A percentile compares a stretch with the other conserved stretches of the same genome.
Conservation (phyloP, 306 rosid species). For the Begonia peltatifolia region DNA sequence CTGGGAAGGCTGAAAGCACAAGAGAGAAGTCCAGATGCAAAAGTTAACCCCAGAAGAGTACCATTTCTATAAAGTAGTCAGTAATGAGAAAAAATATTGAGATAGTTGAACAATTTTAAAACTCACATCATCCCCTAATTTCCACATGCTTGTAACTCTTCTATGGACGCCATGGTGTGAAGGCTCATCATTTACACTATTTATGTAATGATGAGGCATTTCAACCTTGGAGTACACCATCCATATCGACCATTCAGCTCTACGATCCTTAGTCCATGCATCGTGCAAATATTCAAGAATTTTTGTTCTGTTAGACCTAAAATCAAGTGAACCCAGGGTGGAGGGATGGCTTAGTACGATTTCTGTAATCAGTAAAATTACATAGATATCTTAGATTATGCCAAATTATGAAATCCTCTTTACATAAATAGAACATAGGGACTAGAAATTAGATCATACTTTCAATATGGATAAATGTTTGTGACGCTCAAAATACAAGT, state of each 20-base stretch:
- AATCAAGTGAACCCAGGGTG: background rate
- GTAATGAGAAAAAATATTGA: no score
- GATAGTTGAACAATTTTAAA: no score
- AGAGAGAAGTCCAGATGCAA: background rate
- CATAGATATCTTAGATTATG: conserved; percentile 2
- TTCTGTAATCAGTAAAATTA: no score
- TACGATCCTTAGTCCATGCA: conserved; percentile 65
- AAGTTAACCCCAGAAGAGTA: background rate
- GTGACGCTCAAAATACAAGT: conserved; percentile 2
- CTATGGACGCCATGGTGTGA: conserved; percentile 36
- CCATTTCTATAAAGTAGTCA: no score
- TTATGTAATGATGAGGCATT: conserved; percentile 84
- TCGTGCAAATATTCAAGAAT: conserved; percentile 51
- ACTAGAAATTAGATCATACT: background rate
- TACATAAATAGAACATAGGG: background rate
- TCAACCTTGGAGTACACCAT: conserved; percentile 85
- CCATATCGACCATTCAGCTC: conserved; percentile 97
- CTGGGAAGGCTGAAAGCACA: conserved; percentile 57
- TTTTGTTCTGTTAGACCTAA: conserved; percentile 56
- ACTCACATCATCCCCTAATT: conserved; percentile 72
- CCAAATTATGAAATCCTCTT: conserved; percentile 4
- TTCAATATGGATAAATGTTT: background rate
- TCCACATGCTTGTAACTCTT: conserved; percentile 50
- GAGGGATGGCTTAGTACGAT: no score
- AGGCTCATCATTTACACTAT: conserved; percentile 38